These are phyloP conservation scores for Acer saccharum DNA, from an alignment of 345 rosid species.

Conservation along the genomic window DNA sequence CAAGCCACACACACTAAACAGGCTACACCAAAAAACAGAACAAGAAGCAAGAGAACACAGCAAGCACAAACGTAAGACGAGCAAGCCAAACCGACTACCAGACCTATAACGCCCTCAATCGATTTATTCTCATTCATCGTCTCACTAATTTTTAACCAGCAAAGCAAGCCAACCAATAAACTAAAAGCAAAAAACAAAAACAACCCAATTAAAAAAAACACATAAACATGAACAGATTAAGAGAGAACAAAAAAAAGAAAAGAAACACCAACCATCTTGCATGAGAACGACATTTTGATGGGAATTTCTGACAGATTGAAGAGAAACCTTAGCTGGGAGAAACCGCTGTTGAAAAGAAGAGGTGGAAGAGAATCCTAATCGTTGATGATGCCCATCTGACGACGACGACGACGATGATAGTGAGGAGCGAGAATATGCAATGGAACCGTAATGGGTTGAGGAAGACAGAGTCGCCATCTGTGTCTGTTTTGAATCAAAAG, in stretches of 20 bases:
- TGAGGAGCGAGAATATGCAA: conserved; percentile 26
- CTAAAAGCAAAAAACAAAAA: neutral
- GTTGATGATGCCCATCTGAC: conserved; percentile 29
- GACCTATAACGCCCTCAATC: neutral
- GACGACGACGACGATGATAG: conserved; percentile 37
- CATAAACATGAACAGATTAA: neutral
- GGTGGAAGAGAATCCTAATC: conserved; percentile 39
- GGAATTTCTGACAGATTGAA: conserved; percentile 38
- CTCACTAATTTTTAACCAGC: neutral
- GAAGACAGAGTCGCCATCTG: conserved; percentile 68
- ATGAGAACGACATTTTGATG: conserved; percentile 41
- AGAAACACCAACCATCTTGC: conserved; percentile 50
- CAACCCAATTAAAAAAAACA: neutral
- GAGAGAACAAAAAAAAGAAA: neutral
- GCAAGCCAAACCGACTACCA: no score
- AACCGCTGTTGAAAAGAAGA: conserved; percentile 28
- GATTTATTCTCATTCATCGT: neutral
- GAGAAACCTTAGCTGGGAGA: conserved; percentile 44
- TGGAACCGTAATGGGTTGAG: conserved; percentile 42
- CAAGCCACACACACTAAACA: no score
- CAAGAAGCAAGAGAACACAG: no score
- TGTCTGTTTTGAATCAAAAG: neutral
- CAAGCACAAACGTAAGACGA: no score
- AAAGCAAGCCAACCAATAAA: neutral
- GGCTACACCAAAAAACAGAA: no score